Percentiles rank a stretch among this genome's conserved stretches.
These are phyloP conservation scores for Psilocybe mexicana DNA, from an alignment of 1,284 basidiomycete genomes.

Conservation along the genomic window DNA sequence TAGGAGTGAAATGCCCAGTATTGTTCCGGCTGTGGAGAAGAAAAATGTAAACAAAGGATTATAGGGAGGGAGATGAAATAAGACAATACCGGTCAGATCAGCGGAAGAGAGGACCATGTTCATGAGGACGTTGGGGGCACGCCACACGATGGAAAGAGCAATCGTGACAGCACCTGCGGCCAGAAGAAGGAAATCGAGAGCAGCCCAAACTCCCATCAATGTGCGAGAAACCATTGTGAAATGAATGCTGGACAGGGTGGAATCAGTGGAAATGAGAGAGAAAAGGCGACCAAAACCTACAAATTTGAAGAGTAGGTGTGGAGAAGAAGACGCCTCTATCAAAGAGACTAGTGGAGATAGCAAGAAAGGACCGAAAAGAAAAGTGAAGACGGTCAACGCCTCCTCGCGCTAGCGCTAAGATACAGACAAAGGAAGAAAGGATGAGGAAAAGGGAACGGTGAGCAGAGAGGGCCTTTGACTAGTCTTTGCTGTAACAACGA, in stretches of 20 bases:
- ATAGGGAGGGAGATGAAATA: not conserved
- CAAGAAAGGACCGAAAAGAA: constrained; percentile 19
- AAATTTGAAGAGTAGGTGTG: constrained; percentile 9
- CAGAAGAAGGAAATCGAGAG: constrained; percentile 69
- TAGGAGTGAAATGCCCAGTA: constrained; percentile 70
- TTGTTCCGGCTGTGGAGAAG: constrained; percentile 56
- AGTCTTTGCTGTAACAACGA: not conserved
- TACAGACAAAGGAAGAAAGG: constrained; percentile 29
- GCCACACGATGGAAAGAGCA: constrained; percentile 71
- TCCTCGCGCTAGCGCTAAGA: constrained; percentile 46
- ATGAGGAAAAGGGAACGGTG: constrained; percentile 11
- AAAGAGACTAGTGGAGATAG: constrained; percentile 30
- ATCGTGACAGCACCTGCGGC: constrained; percentile 66
- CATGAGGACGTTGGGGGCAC: constrained; percentile 60
- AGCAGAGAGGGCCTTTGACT: constrained; percentile 5
- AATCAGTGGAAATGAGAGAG: not conserved
- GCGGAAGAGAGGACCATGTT: constrained; percentile 63
- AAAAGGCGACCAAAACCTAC: constrained; percentile 18
- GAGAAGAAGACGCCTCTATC: constrained; percentile 29
- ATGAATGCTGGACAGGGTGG: constrained; percentile 10
- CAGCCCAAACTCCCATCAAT: constrained; percentile 69
- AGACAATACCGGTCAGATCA: constrained; percentile 60
- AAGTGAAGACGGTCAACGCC: constrained; percentile 55
- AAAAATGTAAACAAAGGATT: not conserved
- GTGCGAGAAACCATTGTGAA: constrained; percentile 65